These are phyloP conservation scores for Clonostachys solani DNA, from an alignment of 2,329 filamentous ascomycete genomes.

Conservation along the genomic window DNA sequence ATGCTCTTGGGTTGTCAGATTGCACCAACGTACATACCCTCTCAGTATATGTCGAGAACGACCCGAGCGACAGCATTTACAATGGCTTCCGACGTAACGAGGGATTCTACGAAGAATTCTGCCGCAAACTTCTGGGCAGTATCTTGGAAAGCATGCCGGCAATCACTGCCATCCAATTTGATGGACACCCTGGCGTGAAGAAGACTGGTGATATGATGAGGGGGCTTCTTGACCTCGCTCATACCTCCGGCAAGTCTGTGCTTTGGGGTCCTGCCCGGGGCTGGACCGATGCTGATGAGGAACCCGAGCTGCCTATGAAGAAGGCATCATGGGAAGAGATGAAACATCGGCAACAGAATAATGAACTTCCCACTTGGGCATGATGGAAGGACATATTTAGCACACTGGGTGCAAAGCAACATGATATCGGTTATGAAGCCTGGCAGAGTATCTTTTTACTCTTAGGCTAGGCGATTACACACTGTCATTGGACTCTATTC, in stretches of 20 bases:
- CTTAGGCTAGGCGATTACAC: too few species aligned
- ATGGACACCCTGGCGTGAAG: constrained; percentile 63
- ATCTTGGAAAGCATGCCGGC: constrained; percentile 54
- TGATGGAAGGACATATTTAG: too few species aligned
- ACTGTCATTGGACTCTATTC: too few species aligned
- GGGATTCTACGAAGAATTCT: constrained; percentile 69
- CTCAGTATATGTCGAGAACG: constrained; percentile 67
- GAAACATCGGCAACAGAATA: too few species aligned
- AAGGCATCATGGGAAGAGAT: too few species aligned
- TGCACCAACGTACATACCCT: constrained; percentile 55
- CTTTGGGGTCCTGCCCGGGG: constrained; percentile 64
- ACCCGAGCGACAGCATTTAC: constrained; percentile 65
- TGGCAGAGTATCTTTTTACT: too few species aligned
- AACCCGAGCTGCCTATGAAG: constrained; percentile 1
- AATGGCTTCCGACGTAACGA: constrained; percentile 62
- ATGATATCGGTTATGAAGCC: too few species aligned
- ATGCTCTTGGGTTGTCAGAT: constrained; percentile 58
- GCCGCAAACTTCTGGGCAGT: constrained; percentile 47
- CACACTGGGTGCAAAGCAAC: too few species aligned
- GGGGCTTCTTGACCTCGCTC: constrained; percentile 50
- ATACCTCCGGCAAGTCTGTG: constrained; percentile 45
- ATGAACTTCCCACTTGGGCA: too few species aligned
- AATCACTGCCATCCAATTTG: constrained; percentile 60
- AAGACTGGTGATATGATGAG: constrained; percentile 62
- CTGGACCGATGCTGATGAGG: constrained; percentile 53